Evolutionary conservation across 2,329 filamentous ascomycete species (phyloP), one percentile per base, ranked within the genome.

Genomic region (Paecilomyces sp.): DNA sequence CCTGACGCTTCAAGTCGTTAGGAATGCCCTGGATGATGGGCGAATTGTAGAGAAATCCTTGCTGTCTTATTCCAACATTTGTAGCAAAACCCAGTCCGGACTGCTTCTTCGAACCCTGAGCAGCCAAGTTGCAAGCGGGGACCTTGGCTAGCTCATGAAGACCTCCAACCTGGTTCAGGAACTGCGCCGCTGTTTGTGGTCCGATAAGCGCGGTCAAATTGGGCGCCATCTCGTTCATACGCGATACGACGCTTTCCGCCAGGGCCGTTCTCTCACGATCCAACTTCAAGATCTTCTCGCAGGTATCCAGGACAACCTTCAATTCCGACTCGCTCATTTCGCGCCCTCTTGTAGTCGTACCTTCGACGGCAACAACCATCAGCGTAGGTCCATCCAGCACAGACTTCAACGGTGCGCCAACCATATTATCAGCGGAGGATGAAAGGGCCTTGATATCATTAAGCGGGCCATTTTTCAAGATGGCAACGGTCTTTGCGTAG

Each of bases 301-400:
- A 97, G 8, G 92, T 93, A 57, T 84, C 82, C 30, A 88, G 78
- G 22, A 97, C 88, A 28, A 85, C 82, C 56, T 87, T 81, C 5
- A 97, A 81, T 73, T 96, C 91, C 4, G 85, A 79, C n/a, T 86
- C 80, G 3, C 83, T 84, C 75, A 99, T 86, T 55, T 91, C 85
- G 33, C 86, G 85, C 3, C 93, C 93, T 67, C 90, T 88, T 12
- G 92, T 94, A 2, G 90, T 94, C 4, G 92, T 96, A 31, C 92
- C 93, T 77, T 97, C 94, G 11, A 97, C 89, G 0, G 91, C 93
- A 57, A 99, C 92, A 62, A 95, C 91, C 92, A 99, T 97, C 68
- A 97, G 79, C 0, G 91, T 90, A 1, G 94, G 91, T 0, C 91
- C 91, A 71, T 96, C 91, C 13, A 99, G 80, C 0, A 97, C 88